Conservation (phyloP, 495 filamentous ascomycete genomes). For the Bacidia rubella region DNA sequence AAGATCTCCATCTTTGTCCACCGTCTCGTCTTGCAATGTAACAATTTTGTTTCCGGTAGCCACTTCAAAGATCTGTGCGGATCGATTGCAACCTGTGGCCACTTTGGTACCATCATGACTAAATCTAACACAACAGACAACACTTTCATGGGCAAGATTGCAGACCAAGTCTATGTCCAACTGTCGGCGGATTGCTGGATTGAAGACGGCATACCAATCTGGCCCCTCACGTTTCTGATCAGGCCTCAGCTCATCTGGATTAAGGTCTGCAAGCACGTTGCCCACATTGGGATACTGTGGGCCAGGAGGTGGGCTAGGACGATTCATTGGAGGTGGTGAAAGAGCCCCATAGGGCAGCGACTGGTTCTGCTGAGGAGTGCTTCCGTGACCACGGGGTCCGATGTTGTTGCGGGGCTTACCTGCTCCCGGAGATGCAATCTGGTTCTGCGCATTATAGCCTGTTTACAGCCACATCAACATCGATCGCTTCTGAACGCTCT, state of each 20-base stretch:
- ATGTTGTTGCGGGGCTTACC: constrained; percentile 43
- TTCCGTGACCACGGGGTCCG: constrained; percentile 39
- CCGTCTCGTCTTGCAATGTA: constrained; percentile 67
- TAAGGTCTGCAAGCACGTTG: constrained; percentile 78
- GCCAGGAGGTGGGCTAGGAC: constrained; percentile 66
- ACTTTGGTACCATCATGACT: constrained; percentile 81
- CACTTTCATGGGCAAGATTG: constrained; percentile 71
- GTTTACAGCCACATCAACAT: constrained; percentile 21
- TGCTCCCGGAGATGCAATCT: constrained; percentile 78
- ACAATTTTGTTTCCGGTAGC: constrained; percentile 63
- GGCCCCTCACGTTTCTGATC: constrained; percentile 69
- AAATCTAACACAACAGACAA: constrained; percentile 84
- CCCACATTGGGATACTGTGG: constrained; percentile 45
- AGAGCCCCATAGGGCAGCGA: constrained; percentile 71
- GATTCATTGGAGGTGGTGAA: constrained; percentile 72
- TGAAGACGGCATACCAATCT: constrained; percentile 88
- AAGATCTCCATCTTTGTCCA: constrained; percentile 71
- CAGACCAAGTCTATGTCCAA: constrained; percentile 83
- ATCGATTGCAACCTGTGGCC: constrained; percentile 79
- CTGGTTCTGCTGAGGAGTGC: constrained; percentile 77
- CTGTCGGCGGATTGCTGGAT: constrained; percentile 67
- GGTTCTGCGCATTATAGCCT: constrained; percentile 59
- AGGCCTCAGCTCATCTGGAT: constrained; percentile 67
- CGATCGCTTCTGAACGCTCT: background rate
- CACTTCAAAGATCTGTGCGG: constrained; percentile 84